Evolutionary conservation across 2,329 filamentous ascomycete genomes (phyloP), one percentile per base, ranked within the genome.

Genomic region (Beauveria bassiana): DNA sequence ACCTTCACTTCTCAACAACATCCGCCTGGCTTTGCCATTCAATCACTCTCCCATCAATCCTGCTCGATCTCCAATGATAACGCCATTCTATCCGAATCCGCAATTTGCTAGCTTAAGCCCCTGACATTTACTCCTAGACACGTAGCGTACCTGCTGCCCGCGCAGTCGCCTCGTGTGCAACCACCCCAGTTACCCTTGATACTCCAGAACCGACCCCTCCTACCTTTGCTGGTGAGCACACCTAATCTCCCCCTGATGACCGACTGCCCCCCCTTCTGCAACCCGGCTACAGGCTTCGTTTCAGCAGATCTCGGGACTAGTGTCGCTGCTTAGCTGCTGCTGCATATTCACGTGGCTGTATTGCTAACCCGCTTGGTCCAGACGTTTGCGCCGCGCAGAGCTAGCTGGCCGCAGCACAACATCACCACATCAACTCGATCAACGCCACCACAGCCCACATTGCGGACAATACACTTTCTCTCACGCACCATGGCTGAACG

Each of bases 401-500:
- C 22, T 31, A 57, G 45, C 55, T 47, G 5, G 51, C 51, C n/a
- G 50, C 31, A 40, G 18, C 45, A 24, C 20, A 26, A 38, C 9
- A 4, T 24, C 34, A 24, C 42, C 12, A 22, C 26, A 12, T 38
- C 16, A 14, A 16, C 12, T 40, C 31, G 47, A 22, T n/a, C 18
- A 31, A 45, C 24, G 16, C n/a, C 40, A 22, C 52, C 26, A 28
- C 28, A 45, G 9, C 47, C 34, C 18, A 38, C 6, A 38, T 43
- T 26, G 52, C 51, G 9, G 14, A 45, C 34, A 34, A 26, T 24
- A 14, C 22, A n/a, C 42, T 47, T 42, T 24, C 9, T 3, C 14
- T 24, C 56, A 18, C 22, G 34, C 40, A 55, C 40, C 70, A 79
- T 85, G 81, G 79, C 80, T 68, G 83, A 85, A 68, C 83, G 78